phyloP scores from a whole-genome alignment of 2,329 filamentous ascomycete genomes.

The Nothophoma quercina region DNA sequence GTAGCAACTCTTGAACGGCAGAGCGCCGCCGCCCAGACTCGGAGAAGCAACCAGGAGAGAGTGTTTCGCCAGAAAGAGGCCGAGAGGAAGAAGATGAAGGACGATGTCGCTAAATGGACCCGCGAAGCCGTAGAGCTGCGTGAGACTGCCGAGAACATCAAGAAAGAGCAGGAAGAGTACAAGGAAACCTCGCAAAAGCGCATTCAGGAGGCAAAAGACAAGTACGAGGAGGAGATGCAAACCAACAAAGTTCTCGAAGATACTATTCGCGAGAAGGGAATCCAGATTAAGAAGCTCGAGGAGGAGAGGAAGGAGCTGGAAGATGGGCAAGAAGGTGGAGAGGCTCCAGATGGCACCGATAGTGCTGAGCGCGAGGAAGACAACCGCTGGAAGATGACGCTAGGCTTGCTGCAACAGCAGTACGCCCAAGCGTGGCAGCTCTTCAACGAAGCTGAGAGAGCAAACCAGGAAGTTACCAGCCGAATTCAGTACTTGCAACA shows the following conservation, averaged over 20 bases:
- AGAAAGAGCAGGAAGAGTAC: constrained; percentile 49
- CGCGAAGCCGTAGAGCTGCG: constrained; percentile 66
- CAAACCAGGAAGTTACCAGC: constrained; percentile 49
- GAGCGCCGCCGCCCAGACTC: constrained; percentile 81
- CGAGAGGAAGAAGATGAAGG: constrained; percentile 73
- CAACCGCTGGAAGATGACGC: constrained; percentile 63
- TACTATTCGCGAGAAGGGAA: constrained; percentile 74
- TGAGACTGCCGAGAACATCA: constrained; percentile 60
- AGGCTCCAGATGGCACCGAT: constrained; percentile 52
- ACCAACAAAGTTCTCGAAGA: constrained; percentile 71
- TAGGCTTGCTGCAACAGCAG: constrained; percentile 62
- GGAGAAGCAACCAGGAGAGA: constrained; percentile 79
- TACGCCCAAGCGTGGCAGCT: constrained; percentile 50
- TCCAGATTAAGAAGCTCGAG: constrained; percentile 76
- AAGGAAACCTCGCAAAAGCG: constrained; percentile 48
- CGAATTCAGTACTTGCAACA: constrained; percentile 52
- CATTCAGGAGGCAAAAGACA: constrained; percentile 52
- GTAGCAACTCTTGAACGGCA: constrained; percentile 80
- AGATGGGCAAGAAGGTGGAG: constrained; percentile 52
- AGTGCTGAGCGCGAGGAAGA: constrained; percentile 55
- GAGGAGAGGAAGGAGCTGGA: constrained; percentile 67
- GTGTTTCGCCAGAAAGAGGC: constrained; percentile 71
- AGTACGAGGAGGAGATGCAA: constrained; percentile 52
- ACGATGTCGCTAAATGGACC: constrained; percentile 74
- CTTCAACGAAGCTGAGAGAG: constrained; percentile 47